Percentiles rank a stretch among this genome's conserved stretches.
Evolutionary conservation across 2,329 filamentous ascomycete genomes (phyloP).

Genomic region (Talaromyces sp.): DNA sequence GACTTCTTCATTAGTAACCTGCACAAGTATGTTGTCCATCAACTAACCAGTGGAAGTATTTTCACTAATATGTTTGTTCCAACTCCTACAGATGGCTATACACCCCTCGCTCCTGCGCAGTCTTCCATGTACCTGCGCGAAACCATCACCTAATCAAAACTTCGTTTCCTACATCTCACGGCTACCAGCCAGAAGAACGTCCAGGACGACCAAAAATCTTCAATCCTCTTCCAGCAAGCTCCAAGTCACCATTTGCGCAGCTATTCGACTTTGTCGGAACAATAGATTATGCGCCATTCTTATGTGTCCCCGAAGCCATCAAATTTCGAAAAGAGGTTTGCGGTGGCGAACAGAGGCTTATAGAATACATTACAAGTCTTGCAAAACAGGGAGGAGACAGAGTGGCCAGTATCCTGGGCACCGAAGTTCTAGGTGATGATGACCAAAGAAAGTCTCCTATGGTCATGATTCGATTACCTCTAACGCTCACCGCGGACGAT

Average conservation of each 20-base stretch:
- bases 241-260: slow-evolving; percentile 59
- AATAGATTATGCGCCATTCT: slow-evolving; percentile 66
- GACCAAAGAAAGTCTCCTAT: slow-evolving; percentile 59
- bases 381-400: slow-evolving; percentile 61
- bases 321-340: slow-evolving; percentile 65
- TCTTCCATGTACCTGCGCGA: slow-evolving; percentile 72
- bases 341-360: slow-evolving; percentile 70
- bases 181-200: slow-evolving; percentile 52
- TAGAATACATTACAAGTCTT: slow-evolving; percentile 60
- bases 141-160: slow-evolving; percentile 74
- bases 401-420: slow-evolving; percentile 63
- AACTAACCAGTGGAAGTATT: no score
- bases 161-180: slow-evolving; percentile 76
- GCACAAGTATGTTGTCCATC: slow-evolving; percentile 59
- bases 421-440: slow-evolving; percentile 64
- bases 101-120: slow-evolving; percentile 73
- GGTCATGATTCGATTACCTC: slow-evolving; percentile 69
- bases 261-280: slow-evolving; percentile 78
- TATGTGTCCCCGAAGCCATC: slow-evolving; percentile 71
- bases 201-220: not conserved
- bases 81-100: slow-evolving; percentile 66
- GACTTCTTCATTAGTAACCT: slow-evolving; percentile 87
- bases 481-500: slow-evolving; percentile 30
- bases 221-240: slow-evolving; percentile 39
- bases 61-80: no score